Evolutionary conservation across 139 green algal genomes (phyloP).

Genomic region (Chlamydomonas incerta): DNA sequence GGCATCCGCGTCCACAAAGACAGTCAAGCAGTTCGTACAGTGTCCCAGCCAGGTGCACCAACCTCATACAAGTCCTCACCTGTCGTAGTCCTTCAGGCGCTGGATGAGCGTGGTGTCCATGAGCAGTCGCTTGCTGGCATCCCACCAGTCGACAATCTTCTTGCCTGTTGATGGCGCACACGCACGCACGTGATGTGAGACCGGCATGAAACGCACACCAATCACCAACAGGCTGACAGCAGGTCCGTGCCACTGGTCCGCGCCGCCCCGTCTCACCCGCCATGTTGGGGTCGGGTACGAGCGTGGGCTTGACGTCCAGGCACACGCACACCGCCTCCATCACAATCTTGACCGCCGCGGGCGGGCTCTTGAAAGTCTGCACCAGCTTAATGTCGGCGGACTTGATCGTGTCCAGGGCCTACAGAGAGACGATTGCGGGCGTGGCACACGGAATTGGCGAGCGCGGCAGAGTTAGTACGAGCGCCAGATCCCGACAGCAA

Average conservation of each 20-base stretch:
- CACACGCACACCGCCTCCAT: slow-evolving; percentile 89
- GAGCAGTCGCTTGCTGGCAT: slow-evolving; percentile 78
- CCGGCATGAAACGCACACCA: too few species aligned
- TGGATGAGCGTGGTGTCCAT: slow-evolving; percentile 76
- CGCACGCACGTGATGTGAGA: too few species aligned
- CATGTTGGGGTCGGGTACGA: slow-evolving; percentile 81
- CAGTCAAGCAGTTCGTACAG: too few species aligned
- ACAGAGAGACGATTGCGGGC: not conserved
- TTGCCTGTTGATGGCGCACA: slow-evolving; percentile 54
- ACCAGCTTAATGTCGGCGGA: slow-evolving; percentile 77
- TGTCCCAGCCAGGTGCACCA: too few species aligned
- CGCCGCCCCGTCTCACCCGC: slow-evolving; percentile 56
- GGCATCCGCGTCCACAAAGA: too few species aligned
- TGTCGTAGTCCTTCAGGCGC: slow-evolving; percentile 81
- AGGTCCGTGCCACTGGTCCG: too few species aligned
- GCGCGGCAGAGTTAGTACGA: too few species aligned
- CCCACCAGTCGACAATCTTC: slow-evolving; percentile 88
- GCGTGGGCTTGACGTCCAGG: slow-evolving; percentile 88
- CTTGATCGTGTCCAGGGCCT: slow-evolving; percentile 82
- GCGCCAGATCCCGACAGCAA: too few species aligned
- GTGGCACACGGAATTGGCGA: too few species aligned
- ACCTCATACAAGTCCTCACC: too few species aligned
- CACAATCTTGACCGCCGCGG: slow-evolving; percentile 79
- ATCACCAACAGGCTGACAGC: too few species aligned
- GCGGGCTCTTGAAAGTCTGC: slow-evolving; percentile 80